Percentiles rank a stretch among this genome's conserved stretches.
Evolutionary conservation across 441 rosid species (phyloP).

Genomic region (Adansonia madagascariensis): DNA sequence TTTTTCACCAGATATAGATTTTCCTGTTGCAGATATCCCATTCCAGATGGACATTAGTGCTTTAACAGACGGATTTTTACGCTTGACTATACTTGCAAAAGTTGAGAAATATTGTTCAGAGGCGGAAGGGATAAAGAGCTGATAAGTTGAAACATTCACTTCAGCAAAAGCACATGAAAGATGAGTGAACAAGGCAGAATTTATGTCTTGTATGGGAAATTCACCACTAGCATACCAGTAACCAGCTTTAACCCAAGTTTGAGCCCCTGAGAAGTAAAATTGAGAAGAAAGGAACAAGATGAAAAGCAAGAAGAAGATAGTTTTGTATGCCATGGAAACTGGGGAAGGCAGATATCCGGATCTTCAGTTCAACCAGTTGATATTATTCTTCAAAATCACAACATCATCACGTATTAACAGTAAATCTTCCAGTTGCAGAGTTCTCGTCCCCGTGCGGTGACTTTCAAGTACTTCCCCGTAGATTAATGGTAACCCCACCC

Average conservation of each 20-base stretch:
- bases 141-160: constrained; percentile 36
- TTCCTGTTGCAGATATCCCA: constrained; percentile 30
- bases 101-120: constrained; percentile 23
- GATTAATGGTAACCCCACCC: neutral
- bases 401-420: neutral
- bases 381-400: neutral
- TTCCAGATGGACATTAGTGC: constrained; percentile 43
- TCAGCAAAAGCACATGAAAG: constrained; percentile 42
- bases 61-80: constrained; percentile 41
- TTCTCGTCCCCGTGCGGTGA: no score
- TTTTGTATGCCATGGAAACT: constrained; percentile 22
- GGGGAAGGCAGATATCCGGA: neutral
- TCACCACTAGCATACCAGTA: constrained; percentile 35
- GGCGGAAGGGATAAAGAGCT: constrained; percentile 27
- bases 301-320: constrained; percentile 21
- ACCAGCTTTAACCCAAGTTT: constrained; percentile 43
- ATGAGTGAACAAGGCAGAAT: constrained; percentile 50
- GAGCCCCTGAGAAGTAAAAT: constrained; percentile 13
- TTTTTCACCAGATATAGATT: constrained; percentile 10
- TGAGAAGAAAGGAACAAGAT: constrained; percentile 16
- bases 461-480: neutral
- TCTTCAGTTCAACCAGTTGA: neutral
- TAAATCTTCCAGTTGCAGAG: neutral
- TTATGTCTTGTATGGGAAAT: constrained; percentile 28
- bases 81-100: constrained; percentile 36